A percentile compares a stretch with the other conserved stretches of the same genome.
These are phyloP conservation scores for Cutaneotrichosporon sp. DNA, from an alignment of 1,284 basidiomycete species.

Conservation along the genomic window DNA sequence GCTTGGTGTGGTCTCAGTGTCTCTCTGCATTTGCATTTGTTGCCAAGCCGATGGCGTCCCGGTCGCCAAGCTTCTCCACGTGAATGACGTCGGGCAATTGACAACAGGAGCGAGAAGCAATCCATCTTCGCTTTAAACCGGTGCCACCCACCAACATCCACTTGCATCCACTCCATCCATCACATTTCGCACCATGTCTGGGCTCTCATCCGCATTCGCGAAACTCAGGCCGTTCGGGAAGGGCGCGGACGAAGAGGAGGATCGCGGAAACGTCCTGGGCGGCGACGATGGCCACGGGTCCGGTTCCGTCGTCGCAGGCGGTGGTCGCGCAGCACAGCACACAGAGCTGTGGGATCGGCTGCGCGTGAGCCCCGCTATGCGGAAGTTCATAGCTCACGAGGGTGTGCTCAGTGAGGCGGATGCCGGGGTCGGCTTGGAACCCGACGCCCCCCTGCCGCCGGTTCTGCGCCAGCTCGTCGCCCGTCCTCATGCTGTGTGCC, in stretches of 20 bases:
- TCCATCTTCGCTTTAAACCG: background rate
- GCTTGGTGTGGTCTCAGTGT: too few species aligned
- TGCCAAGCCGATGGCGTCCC: too few species aligned
- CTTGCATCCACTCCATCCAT: background rate
- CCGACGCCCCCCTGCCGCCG: background rate
- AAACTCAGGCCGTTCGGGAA: background rate
- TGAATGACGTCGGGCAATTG: too few species aligned
- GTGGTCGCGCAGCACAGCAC: constrained; percentile 4
- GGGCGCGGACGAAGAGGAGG: background rate
- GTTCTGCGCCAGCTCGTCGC: constrained; percentile 9
- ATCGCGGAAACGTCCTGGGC: background rate
- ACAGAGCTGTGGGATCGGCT: background rate
- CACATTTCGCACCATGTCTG: background rate
- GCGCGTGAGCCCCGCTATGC: constrained; percentile 8
- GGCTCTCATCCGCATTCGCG: background rate
- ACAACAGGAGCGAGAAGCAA: too few species aligned
- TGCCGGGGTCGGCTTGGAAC: background rate
- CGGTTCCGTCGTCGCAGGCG: constrained; percentile 6
- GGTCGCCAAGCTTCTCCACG: too few species aligned
- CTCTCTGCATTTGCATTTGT: too few species aligned
- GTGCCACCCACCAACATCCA: background rate
- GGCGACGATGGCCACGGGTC: background rate
- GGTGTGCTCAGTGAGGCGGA: constrained; percentile 5
- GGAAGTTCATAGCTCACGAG: constrained; percentile 11
- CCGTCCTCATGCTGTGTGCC: constrained; percentile 10